Percentiles rank a stretch among this genome's conserved stretches.
Conservation (phyloP, 768 basidiomycete genomes). For the Termitomyces sp. region DNA sequence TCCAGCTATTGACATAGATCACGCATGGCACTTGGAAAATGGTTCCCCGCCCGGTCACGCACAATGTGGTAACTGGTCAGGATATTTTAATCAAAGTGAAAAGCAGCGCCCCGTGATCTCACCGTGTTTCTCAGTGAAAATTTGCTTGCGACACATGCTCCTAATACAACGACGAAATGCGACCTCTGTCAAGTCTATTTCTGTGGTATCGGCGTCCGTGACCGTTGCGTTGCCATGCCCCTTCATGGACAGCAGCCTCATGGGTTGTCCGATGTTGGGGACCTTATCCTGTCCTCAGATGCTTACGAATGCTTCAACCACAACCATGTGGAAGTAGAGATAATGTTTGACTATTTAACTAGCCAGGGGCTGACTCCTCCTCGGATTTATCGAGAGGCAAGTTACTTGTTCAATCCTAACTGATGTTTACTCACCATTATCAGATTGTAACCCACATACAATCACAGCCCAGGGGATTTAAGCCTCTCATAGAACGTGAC, state of each 20-base stretch:
- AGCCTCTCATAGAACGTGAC: constrained; percentile 62
- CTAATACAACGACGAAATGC: constrained; percentile 67
- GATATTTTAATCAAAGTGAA: neutral
- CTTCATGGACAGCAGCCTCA: constrained; percentile 63
- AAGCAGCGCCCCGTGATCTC: neutral
- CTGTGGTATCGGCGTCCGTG: constrained; percentile 75
- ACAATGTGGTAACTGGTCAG: constrained; percentile 77
- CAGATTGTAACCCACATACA: constrained; percentile 63
- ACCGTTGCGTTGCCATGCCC: constrained; percentile 61
- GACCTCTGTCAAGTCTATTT: constrained; percentile 81
- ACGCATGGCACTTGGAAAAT: constrained; percentile 75
- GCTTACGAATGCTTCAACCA: constrained; percentile 78
- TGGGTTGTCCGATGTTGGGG: constrained; percentile 59
- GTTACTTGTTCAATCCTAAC: neutral
- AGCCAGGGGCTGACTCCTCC: constrained; percentile 56
- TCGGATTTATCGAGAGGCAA: constrained; percentile 75
- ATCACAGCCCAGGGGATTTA: constrained; percentile 58
- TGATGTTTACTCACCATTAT: neutral
- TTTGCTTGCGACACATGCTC: constrained; percentile 65
- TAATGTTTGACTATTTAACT: constrained; percentile 77
- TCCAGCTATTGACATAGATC: constrained; percentile 59
- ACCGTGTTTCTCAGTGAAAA: constrained; percentile 50
- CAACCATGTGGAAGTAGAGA: constrained; percentile 78
- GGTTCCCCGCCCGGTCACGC: constrained; percentile 77
- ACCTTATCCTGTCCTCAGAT: constrained; percentile 71